These are phyloP conservation scores for Suillus variegatus DNA, from an alignment of 768 basidiomycete genomes.

Conservation along the genomic window DNA sequence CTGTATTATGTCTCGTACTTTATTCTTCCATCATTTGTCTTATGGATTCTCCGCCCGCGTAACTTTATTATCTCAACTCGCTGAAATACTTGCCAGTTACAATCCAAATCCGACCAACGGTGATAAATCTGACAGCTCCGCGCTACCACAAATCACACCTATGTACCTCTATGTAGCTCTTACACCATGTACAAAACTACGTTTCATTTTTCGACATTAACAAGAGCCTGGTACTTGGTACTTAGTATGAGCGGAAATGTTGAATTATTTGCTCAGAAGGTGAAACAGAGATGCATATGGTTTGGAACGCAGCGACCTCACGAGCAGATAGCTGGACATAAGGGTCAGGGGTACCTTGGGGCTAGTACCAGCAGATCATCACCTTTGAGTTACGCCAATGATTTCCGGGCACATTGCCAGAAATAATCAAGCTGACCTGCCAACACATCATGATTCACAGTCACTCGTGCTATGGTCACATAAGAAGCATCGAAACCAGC, in stretches of 20 bases:
- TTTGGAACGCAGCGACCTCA: too few species aligned
- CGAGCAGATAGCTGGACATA: too few species aligned
- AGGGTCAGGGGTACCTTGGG: too few species aligned
- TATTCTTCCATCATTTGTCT: neutral
- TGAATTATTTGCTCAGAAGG: neutral
- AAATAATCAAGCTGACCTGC: neutral
- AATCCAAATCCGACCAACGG: neutral
- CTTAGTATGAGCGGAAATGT: neutral
- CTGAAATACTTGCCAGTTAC: neutral
- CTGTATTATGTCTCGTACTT: constrained; percentile 1
- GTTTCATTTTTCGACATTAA: neutral
- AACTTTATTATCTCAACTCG: neutral
- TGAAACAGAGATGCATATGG: neutral
- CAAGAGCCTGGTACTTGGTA: neutral
- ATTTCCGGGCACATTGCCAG: neutral
- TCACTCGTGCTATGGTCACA: neutral
- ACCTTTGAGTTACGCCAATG: neutral
- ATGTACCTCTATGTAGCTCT: neutral
- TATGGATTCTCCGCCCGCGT: neutral
- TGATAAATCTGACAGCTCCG: too few species aligned
- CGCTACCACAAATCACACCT: neutral
- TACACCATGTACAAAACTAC: neutral
- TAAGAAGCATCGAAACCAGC: neutral
- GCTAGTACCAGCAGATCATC: too few species aligned
- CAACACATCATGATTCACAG: neutral